A percentile compares a stretch with the other conserved stretches of the same genome.
These are phyloP conservation scores for Trichoderma oligosporum DNA, from an alignment of 2,329 filamentous ascomycete genomes.

Conservation along the genomic window DNA sequence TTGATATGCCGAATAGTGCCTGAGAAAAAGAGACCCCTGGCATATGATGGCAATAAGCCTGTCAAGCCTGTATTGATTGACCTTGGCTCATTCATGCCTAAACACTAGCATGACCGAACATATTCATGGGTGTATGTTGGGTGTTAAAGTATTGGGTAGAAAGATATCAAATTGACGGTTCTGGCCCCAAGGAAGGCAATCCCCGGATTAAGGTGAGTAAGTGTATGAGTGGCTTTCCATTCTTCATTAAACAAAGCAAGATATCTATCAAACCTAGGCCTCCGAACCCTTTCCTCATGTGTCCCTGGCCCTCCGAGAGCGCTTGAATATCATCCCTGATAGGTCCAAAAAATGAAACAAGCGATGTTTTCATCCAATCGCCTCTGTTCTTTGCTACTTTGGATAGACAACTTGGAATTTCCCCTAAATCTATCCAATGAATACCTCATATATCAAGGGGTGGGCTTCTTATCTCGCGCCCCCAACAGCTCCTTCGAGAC, in stretches of 20 bases:
- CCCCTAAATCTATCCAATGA: neutral
- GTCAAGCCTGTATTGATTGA: neutral
- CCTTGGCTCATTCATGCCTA: conserved; percentile 14
- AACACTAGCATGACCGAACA: neutral
- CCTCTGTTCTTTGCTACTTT: neutral
- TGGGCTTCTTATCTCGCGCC: neutral
- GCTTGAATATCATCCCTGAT: conserved; percentile 15
- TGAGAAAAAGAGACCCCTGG: neutral
- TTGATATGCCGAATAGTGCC: conserved; percentile 1
- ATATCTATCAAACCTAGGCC: conserved; percentile 13
- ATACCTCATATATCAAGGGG: neutral
- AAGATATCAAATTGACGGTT: neutral
- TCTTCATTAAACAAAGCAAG: conserved; percentile 5
- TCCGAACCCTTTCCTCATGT: conserved; percentile 3
- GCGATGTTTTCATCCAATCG: neutral
- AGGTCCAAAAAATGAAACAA: conserved; percentile 14
- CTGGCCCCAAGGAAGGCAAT: neutral
- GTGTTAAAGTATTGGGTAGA: neutral
- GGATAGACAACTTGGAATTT: neutral
- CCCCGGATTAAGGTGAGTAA: neutral
- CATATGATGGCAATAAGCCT: neutral
- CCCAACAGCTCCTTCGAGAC: conserved; percentile 44
- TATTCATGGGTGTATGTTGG: neutral
- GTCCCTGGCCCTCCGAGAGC: conserved; percentile 4
- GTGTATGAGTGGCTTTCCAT: conserved; percentile 10